Evolutionary conservation across 2,329 filamentous ascomycete genomes (phyloP).

Genomic region (Talaromyces sp.): DNA sequence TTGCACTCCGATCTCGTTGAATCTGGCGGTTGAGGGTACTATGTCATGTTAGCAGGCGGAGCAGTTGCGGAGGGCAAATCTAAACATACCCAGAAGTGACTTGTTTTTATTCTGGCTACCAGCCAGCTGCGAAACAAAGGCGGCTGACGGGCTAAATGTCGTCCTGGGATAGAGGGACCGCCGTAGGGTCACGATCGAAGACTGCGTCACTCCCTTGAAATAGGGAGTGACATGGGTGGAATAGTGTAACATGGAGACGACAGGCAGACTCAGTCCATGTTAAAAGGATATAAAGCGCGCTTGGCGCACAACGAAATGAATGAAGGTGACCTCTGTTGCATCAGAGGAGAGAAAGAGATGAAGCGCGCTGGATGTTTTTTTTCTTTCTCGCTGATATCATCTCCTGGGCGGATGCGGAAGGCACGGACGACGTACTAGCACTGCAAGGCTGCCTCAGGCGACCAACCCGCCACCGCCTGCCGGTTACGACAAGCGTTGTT

Average conservation of each 20-base stretch:
- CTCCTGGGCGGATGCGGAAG: background rate
- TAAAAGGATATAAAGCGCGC: background rate
- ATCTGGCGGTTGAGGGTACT: constrained; percentile 55
- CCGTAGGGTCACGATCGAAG: constrained; percentile 1
- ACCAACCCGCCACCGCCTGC: background rate
- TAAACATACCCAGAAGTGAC: constrained; percentile 25
- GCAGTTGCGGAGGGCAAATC: background rate
- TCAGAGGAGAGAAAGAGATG: background rate
- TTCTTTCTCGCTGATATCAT: background rate
- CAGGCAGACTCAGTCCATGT: constrained; percentile 3
- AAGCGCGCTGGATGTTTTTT: background rate
- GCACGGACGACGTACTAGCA: background rate
- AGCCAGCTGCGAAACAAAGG: background rate
- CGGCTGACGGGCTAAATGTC: background rate
- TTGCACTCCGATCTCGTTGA: constrained; percentile 92
- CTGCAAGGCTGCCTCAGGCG: constrained; percentile 1
- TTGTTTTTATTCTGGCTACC: constrained; percentile 2
- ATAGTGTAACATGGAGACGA: constrained; percentile 7
- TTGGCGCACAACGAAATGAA: background rate
- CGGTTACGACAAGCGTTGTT: background rate
- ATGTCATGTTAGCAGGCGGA: background rate
- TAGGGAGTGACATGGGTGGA: constrained; percentile 5
- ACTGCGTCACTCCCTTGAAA: constrained; percentile 10
- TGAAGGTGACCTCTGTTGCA: background rate
- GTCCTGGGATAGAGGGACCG: background rate